Evolutionary conservation across 2,329 filamentous ascomycete genomes (phyloP), one percentile per base, ranked within the genome.

Genomic region (Ramularia endophylla): DNA sequence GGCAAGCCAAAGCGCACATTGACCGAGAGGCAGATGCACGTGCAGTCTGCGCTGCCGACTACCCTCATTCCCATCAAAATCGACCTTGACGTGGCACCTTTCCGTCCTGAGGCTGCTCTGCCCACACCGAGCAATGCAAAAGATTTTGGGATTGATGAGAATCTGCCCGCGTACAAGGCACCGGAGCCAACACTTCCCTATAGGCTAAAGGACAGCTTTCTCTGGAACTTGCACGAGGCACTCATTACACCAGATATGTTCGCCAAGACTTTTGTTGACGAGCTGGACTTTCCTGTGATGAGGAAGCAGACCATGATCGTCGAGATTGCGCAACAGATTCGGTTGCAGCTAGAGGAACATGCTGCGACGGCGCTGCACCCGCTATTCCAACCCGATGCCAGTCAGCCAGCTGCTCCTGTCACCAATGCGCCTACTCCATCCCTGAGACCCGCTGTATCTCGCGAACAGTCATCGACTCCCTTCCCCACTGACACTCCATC

Each of bases 191-290:
- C 88, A 11, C 81, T 88, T 1, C 84, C 87, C 3, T 95, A 88
- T 65, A 80, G 92, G 48, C 73, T 98, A 43, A 88, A 94, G 57
- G 92, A 98, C 56, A 84, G 86, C n/a, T 97, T 98, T 57, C 69
- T 95, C 38, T 98, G 92, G 92, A 98, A 98, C 57, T 74, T 98
- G 11, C 90, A 97, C 65, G 92, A 98, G 68, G 85, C 87, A 0
- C 72, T 95, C 44, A 85, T 89, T 38, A 98, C 92, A 0, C 94
- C 92, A 1, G 92, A 98, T 59, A 85, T 94, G 59, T 98, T 97
- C 61, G 92, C 92, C n/a, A 78, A 85, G 54, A 81, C 77, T 2
- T 80, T 97, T 52, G 89, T 94, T 1, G 87, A 94, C 51, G 92
- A 98, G 61, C 75, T 98, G 30, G 92, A 98, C 61, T 77, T 98